These are phyloP conservation scores for Fraxinus dipetala DNA, from an alignment of 305 asterid species.

Conservation along the genomic window DNA sequence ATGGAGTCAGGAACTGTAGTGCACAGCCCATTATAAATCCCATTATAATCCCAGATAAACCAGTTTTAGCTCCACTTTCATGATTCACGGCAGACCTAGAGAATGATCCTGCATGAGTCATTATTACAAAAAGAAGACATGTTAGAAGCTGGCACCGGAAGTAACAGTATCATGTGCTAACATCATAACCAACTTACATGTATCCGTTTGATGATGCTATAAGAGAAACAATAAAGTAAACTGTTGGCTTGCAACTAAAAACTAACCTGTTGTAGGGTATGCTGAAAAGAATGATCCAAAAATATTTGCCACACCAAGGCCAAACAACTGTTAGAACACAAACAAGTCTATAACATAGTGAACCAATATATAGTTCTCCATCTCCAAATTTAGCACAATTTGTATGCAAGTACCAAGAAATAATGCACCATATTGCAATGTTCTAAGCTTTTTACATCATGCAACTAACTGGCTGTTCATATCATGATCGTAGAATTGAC, in stretches of 20 bases:
- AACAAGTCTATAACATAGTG: conserved; percentile 16
- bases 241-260: conserved; percentile 27
- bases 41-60: conserved; percentile 89
- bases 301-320: conserved; percentile 98
- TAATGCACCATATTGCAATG: neutral
- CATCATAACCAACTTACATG: neutral
- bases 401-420: conserved; percentile 7
- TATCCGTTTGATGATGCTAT: conserved; percentile 11
- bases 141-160: conserved; percentile 22
- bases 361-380: neutral
- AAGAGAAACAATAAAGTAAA: conserved; percentile 14
- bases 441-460: neutral
- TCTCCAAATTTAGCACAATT: conserved; percentile 9
- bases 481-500: conserved; percentile 12
- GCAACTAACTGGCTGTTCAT: conserved; percentile 3
- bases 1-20: conserved; percentile 86
- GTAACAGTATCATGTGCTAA: conserved; percentile 21
- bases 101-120: conserved; percentile 69
- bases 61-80: conserved; percentile 99
- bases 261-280: conserved; percentile 93
- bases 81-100: conserved; percentile 99
- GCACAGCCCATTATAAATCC: conserved; percentile 95
- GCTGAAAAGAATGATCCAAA: conserved; percentile 88
- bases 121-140: conserved; percentile 18
- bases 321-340: conserved; percentile 71